These are phyloP conservation scores for Colletotrichum tamarilloi DNA, from an alignment of 2,329 filamentous ascomycete genomes.

Conservation along the genomic window DNA sequence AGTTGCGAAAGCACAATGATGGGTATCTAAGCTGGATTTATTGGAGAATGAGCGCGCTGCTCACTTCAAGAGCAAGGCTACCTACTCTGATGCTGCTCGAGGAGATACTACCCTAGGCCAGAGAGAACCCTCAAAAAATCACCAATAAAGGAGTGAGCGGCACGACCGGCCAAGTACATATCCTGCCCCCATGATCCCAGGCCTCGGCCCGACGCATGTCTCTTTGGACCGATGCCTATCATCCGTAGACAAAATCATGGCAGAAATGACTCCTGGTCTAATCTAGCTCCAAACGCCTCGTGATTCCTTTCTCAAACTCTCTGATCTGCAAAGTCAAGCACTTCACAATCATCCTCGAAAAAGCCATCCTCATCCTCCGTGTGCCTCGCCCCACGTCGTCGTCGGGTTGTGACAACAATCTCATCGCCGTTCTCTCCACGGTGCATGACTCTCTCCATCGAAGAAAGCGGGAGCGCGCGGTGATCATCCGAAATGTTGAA, in stretches of 20 bases:
- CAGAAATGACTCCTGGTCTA: constrained; percentile 22
- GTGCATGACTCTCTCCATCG: constrained; percentile 72
- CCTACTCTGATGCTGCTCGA: constrained; percentile 16
- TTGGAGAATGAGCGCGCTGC: constrained; percentile 27
- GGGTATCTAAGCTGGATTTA: constrained; percentile 33
- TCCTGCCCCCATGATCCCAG: constrained; percentile 14
- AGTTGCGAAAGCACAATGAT: constrained; percentile 2
- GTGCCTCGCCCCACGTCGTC: constrained; percentile 67
- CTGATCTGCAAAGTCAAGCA: constrained; percentile 86
- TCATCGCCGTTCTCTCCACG: constrained; percentile 75
- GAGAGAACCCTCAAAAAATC: constrained; percentile 21
- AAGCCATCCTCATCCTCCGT: constrained; percentile 77
- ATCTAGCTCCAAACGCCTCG: constrained; percentile 31
- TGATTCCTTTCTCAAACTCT: constrained; percentile 60
- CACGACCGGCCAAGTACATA: constrained; percentile 21
- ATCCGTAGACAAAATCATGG: constrained; percentile 16
- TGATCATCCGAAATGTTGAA: constrained; percentile 64
- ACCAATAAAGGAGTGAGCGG: constrained; percentile 35
- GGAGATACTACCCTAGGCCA: constrained; percentile 29
- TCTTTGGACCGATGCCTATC: not conserved
- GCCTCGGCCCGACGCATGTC: constrained; percentile 3
- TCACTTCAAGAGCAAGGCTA: constrained; percentile 15
- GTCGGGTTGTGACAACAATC: constrained; percentile 84
- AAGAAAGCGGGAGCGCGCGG: constrained; percentile 69
- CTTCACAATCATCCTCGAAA: constrained; percentile 93